Percentiles rank a stretch among this genome's conserved stretches.
These are phyloP conservation scores for Tricholoma flavovirens DNA, from an alignment of 768 basidiomycete genomes.

Conservation along the genomic window DNA sequence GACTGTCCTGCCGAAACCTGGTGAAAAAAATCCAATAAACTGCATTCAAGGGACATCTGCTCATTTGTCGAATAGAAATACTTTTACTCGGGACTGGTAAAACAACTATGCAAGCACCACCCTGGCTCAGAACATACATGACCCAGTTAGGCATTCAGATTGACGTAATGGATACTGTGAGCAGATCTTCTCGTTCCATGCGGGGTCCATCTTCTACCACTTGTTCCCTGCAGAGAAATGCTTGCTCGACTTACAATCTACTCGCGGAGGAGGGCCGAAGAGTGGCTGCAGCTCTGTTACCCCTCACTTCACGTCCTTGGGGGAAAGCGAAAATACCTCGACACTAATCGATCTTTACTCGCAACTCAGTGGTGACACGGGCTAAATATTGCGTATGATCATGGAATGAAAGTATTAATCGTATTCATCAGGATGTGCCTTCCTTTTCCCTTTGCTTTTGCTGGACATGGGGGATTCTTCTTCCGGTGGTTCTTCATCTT, in stretches of 20 bases:
- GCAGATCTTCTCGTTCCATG: slow-evolving; percentile 16
- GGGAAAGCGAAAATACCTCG: slow-evolving; percentile 23
- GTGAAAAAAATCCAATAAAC: slow-evolving; percentile 36
- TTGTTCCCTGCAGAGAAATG: slow-evolving; percentile 63
- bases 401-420: slow-evolving; percentile 2
- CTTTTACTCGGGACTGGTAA: slow-evolving; percentile 85
- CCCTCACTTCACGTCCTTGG: slow-evolving; percentile 54
- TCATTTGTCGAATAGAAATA: slow-evolving; percentile 54
- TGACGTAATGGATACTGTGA: slow-evolving; percentile 84
- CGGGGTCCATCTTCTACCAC: neutral
- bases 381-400: neutral
- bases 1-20: slow-evolving; percentile 77
- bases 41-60: neutral
- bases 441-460: slow-evolving; percentile 59
- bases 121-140: slow-evolving; percentile 57
- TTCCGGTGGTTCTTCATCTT: slow-evolving; percentile 45
- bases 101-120: slow-evolving; percentile 64
- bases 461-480: slow-evolving; percentile 21
- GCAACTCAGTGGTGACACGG: neutral
- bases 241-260: slow-evolving; percentile 93
- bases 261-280: slow-evolving; percentile 89
- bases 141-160: slow-evolving; percentile 77
- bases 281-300: slow-evolving; percentile 88
- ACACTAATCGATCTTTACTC: neutral
- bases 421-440: slow-evolving; percentile 34